A percentile compares a stretch with the other conserved stretches of the same genome.
Evolutionary conservation across 2,329 filamentous ascomycete genomes (phyloP).

Genomic region (Phyllosticta paracitricarpa): DNA sequence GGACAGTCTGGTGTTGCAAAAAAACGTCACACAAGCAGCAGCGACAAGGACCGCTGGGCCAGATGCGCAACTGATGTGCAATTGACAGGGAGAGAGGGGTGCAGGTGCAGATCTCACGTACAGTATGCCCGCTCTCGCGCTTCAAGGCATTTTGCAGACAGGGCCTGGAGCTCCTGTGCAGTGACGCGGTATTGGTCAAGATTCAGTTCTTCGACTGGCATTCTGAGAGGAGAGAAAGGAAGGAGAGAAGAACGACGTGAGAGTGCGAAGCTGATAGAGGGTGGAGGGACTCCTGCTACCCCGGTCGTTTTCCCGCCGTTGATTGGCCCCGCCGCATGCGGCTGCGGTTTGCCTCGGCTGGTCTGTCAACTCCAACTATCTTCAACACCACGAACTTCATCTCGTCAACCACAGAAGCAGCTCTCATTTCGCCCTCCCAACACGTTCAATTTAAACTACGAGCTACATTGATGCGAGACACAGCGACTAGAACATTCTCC

Average conservation of each 20-base stretch:
- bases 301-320: neutral
- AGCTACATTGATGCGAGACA: too few species aligned
- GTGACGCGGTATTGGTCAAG: slow-evolving; percentile 40
- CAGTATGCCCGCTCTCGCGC: slow-evolving; percentile 79
- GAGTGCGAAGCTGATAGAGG: neutral
- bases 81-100: neutral
- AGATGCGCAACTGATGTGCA: neutral
- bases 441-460: too few species aligned
- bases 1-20: neutral
- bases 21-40: neutral
- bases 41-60: neutral
- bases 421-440: too few species aligned
- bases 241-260: neutral
- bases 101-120: slow-evolving; percentile 26
- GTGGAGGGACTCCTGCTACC: neutral
- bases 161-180: slow-evolving; percentile 51
- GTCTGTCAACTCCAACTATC: neutral
- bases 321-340: neutral
- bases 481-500: too few species aligned
- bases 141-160: slow-evolving; percentile 53
- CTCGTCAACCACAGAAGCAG: neutral
- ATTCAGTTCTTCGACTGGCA: slow-evolving; percentile 1
- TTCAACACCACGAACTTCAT: neutral
- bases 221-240: neutral
- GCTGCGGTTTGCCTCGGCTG: neutral